Conservation (phyloP, 2,329 filamentous ascomycete species). For the Colletotrichum sp. region DNA sequence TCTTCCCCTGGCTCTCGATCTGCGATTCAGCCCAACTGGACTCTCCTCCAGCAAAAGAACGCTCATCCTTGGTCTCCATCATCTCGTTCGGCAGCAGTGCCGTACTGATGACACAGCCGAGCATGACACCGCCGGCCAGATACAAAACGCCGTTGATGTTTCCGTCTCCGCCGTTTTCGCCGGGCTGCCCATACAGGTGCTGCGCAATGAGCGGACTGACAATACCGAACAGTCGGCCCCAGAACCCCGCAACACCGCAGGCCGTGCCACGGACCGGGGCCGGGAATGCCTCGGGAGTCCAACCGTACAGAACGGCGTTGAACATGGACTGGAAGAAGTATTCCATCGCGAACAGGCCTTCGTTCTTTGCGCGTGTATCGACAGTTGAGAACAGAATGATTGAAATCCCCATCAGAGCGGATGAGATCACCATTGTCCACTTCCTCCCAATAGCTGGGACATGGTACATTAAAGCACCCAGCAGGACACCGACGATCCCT, state of each 20-base stretch:
- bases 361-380: conserved; percentile 27
- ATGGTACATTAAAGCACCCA: conserved; percentile 52
- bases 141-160: not conserved
- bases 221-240: conserved; percentile 63
- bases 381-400: conserved; percentile 30
- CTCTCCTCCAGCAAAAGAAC: not conserved
- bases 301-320: conserved; percentile 24
- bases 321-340: conserved; percentile 33
- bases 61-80: conserved; percentile 39
- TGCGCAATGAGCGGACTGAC: conserved; percentile 62
- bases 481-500: conserved; percentile 54
- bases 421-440: conserved; percentile 30
- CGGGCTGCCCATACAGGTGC: conserved; percentile 36
- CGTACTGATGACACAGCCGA: conserved; percentile 58
- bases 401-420: conserved; percentile 28
- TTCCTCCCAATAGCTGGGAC: conserved; percentile 37
- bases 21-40: not conserved
- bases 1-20: not conserved
- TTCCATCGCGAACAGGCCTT: conserved; percentile 32
- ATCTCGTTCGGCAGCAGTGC: conserved; percentile 47
- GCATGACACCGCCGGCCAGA: conserved; percentile 41
- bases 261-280: conserved; percentile 56
- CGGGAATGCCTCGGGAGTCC: conserved; percentile 31
- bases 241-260: conserved; percentile 62
- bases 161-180: conserved; percentile 30